Conservation (phyloP, 306 rosid genomes). For the Psophocarpus tetragonolobus region DNA sequence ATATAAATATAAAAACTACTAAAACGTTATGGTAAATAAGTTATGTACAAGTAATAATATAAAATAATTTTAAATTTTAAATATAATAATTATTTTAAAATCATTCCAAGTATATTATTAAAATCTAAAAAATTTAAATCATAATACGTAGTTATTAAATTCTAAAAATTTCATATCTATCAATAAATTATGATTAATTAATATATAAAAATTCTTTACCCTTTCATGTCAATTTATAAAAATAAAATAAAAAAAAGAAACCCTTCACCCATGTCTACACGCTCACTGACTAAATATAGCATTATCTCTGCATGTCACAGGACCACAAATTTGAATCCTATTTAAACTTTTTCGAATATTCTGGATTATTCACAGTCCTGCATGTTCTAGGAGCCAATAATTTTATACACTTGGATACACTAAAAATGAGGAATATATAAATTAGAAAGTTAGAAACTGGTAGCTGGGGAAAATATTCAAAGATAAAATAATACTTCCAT, state of each 20-base stretch:
- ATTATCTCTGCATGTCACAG: constrained; percentile 24
- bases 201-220: no score
- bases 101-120: no score
- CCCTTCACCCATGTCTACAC: not conserved
- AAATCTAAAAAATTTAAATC: no score
- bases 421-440: constrained; percentile 26
- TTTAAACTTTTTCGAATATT: constrained; percentile 17
- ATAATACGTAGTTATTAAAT: no score
- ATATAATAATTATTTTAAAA: no score
- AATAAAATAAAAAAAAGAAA: not conserved
- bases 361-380: constrained; percentile 19
- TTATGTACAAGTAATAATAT: no score
- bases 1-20: no score
- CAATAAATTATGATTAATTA: no score
- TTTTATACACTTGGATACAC: not conserved
- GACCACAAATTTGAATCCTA: constrained; percentile 40
- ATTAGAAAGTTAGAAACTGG: constrained; percentile 28
- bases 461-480: not conserved
- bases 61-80: no score
- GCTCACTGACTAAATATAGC: constrained; percentile 10
- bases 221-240: no score
- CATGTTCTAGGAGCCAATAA: constrained; percentile 29
- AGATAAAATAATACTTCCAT: constrained; percentile 31
- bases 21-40: no score
- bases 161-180: no score